phyloP scores from a whole-genome alignment of 2,329 filamentous ascomycete species.

The Clonostachys byssicola region DNA sequence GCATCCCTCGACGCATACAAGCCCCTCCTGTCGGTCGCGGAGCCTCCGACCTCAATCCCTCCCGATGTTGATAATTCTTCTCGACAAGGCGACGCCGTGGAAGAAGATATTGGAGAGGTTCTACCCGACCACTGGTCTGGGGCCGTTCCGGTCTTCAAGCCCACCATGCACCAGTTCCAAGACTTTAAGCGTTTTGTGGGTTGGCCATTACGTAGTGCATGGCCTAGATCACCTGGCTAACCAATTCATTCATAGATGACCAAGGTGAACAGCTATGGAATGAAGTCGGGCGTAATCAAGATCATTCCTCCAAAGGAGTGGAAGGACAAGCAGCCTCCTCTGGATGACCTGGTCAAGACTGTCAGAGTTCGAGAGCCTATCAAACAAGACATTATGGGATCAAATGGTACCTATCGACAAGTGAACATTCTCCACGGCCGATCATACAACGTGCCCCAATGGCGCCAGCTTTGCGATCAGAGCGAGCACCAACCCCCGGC shows the following conservation, averaged over 20 bases:
- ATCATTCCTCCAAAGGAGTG: constrained; percentile 92
- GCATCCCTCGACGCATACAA: constrained; percentile 25
- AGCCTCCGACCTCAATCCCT: not conserved
- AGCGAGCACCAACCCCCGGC: constrained; percentile 95
- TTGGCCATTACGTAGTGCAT: constrained; percentile 8
- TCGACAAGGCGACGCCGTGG: constrained; percentile 15
- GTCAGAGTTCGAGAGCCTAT: constrained; percentile 96
- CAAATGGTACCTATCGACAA: constrained; percentile 92
- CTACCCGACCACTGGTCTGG: constrained; percentile 87
- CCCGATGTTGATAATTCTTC: constrained; percentile 9
- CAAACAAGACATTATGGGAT: constrained; percentile 96
- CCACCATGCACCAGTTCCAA: constrained; percentile 90
- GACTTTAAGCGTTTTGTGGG: constrained; percentile 88
- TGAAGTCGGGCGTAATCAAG: constrained; percentile 97
- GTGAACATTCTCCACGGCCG: constrained; percentile 95
- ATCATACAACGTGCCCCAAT: constrained; percentile 94
- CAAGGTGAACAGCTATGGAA: constrained; percentile 89
- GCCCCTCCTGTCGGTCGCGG: constrained; percentile 1
- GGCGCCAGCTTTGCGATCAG: constrained; percentile 89
- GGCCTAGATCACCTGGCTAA: not conserved
- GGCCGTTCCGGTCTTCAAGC: constrained; percentile 89
- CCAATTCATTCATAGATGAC: constrained; percentile 48
- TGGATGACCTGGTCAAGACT: constrained; percentile 84
- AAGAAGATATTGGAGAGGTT: constrained; percentile 71
- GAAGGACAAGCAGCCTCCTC: constrained; percentile 72